These are phyloP conservation scores for Daldinia concentrica DNA, from an alignment of 495 filamentous ascomycete species.

Conservation along the genomic window DNA sequence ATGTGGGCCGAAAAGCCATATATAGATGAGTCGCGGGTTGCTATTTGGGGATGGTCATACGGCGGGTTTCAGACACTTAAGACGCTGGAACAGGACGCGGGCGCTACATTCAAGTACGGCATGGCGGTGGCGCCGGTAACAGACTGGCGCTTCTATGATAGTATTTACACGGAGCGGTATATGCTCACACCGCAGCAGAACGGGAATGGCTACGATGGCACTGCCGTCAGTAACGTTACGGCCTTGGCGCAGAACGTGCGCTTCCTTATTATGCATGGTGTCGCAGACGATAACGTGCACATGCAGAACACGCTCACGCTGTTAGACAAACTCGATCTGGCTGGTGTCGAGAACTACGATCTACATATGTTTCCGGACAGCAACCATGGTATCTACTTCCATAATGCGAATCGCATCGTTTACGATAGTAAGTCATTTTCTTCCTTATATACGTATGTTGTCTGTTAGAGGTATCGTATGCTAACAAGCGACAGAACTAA, in stretches of 20 bases:
- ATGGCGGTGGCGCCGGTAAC: conserved; percentile 99
- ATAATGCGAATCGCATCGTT: conserved; percentile 91
- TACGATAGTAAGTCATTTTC: conserved; percentile 81
- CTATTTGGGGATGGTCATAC: conserved; percentile 99
- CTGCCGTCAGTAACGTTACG: conserved; percentile 74
- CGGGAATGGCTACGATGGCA: conserved; percentile 75
- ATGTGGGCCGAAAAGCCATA: conserved; percentile 85
- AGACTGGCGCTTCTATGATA: conserved; percentile 95
- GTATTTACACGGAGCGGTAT: conserved; percentile 94
- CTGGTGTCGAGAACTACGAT: conserved; percentile 91
- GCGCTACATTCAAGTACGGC: conserved; percentile 90
- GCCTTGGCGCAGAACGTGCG: conserved; percentile 78
- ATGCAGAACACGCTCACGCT: conserved; percentile 89
- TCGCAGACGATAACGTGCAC: conserved; percentile 96
- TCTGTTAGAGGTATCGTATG: neutral
- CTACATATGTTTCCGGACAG: conserved; percentile 96
- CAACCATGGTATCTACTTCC: conserved; percentile 94
- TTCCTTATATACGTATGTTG: neutral
- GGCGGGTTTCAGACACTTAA: conserved; percentile 98
- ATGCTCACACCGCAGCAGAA: conserved; percentile 94
- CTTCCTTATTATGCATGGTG: conserved; percentile 94
- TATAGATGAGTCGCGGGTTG: conserved; percentile 80
- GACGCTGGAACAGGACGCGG: conserved; percentile 89
- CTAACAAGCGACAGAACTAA: conserved; percentile 70
- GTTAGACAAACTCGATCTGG: conserved; percentile 86